These are phyloP conservation scores for Massariosphaeria phaeospora DNA, from an alignment of 495 filamentous ascomycete species.

Conservation along the genomic window DNA sequence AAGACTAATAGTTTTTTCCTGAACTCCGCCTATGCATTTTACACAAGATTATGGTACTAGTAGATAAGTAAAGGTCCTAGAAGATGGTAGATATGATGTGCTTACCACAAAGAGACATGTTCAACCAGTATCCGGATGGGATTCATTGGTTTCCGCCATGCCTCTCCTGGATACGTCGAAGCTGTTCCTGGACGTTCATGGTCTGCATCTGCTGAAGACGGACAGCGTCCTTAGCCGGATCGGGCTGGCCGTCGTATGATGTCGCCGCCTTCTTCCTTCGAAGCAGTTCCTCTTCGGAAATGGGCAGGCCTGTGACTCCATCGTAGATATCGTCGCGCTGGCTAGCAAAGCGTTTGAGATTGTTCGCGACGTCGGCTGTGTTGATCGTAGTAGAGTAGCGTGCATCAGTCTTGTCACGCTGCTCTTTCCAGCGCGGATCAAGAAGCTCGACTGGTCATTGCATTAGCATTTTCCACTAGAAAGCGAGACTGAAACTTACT, in stretches of 20 bases:
- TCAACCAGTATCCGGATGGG: not conserved
- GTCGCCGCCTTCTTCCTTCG: slow-evolving; percentile 68
- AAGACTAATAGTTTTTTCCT: not conserved
- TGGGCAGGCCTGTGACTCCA: slow-evolving; percentile 57
- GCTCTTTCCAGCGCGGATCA: slow-evolving; percentile 93
- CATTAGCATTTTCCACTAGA: slow-evolving; percentile 13
- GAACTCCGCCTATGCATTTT: not conserved
- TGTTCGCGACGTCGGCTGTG: slow-evolving; percentile 82
- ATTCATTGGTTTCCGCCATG: slow-evolving; percentile 12
- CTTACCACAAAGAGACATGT: not conserved
- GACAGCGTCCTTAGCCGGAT: slow-evolving; percentile 51
- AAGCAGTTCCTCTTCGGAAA: slow-evolving; percentile 68
- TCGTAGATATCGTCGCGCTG: slow-evolving; percentile 93
- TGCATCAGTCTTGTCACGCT: slow-evolving; percentile 79
- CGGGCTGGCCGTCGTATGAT: slow-evolving; percentile 60
- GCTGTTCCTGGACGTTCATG: slow-evolving; percentile 68
- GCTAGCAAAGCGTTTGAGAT: slow-evolving; percentile 93
- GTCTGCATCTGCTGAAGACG: slow-evolving; percentile 54
- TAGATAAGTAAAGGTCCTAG: too few relatives aligned
- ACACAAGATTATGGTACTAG: too few relatives aligned
- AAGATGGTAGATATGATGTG: not conserved
- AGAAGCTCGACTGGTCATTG: slow-evolving; percentile 68
- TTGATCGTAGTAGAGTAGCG: slow-evolving; percentile 78
- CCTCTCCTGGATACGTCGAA: slow-evolving; percentile 34
- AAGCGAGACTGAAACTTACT: slow-evolving; percentile 47